Evolutionary conservation across 441 rosid species (phyloP).

Genomic region (Codiaeum variegatum): DNA sequence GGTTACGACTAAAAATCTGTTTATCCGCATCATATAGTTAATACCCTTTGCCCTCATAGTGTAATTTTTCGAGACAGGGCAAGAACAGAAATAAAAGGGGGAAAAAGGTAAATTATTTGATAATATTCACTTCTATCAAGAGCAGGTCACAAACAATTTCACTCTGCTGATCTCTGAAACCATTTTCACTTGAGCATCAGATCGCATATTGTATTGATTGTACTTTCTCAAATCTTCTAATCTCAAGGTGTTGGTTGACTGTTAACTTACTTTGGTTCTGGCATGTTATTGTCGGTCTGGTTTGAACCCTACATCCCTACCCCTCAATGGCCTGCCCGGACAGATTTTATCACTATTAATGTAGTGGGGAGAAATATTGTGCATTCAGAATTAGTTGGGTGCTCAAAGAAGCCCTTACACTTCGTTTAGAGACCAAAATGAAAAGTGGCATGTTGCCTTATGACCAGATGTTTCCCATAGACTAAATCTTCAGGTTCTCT

Average conservation of each 20-base stretch:
- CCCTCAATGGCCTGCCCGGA: background rate
- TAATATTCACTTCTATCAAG: background rate
- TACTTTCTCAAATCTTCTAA: background rate
- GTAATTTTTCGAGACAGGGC: too few species aligned
- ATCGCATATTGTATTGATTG: background rate
- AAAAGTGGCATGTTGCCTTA: background rate
- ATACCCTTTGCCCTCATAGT: background rate
- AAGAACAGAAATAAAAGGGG: too few species aligned
- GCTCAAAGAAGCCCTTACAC: background rate
- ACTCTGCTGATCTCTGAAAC: background rate
- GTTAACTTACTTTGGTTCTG: background rate
- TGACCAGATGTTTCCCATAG: background rate
- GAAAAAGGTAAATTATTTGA: background rate
- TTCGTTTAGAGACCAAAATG: background rate
- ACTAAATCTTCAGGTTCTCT: background rate
- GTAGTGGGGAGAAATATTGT: background rate
- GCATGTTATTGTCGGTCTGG: background rate
- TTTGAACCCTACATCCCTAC: background rate
- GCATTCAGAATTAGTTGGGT: background rate
- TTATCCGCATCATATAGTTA: background rate
- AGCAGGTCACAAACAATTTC: background rate
- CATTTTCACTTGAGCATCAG: background rate
- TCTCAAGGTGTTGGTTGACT: background rate
- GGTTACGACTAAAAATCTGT: background rate
- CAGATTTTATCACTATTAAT: background rate